Evolutionary conservation across 768 basidiomycete species (phyloP), one percentile per base, ranked within the genome.

Genomic region (Rhodotorula kratochvilovae): DNA sequence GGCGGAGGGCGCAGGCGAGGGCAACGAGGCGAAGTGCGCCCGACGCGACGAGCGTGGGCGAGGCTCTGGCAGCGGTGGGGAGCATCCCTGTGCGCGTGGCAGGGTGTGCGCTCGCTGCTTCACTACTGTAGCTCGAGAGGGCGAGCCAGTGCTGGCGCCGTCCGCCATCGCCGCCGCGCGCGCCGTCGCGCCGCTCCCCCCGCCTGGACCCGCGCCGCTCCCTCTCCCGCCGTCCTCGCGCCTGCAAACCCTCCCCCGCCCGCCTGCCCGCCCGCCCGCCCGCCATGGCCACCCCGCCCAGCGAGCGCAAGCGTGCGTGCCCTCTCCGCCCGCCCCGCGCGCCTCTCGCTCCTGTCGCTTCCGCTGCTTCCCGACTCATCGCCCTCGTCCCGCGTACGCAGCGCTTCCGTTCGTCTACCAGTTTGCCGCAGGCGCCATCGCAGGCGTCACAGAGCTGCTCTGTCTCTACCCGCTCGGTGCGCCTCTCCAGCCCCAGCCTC

Each of bases 371-470:
- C 11, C 5, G 13, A n/a, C 27, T 5, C 53, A 8, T 6, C 42
- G 11, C 39, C 17, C 65, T 50, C 59, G 50, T 31, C n/a, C 33
- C 10, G 2, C 23, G 39, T 39, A 1, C 43, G 12, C 67, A 82
- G 81, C 81, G 35, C 77, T 82, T 21, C 82, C 82, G 6, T 82
- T 82, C 77, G 77, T 77, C 27, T 82, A 92, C 73, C 96, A 91
- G 78, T 98, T 99, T 79, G 85, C 88, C 2, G 93, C 95, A 1
- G 96, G 96, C 57, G 96, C 95, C 10, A 93, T 98, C 77, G 96
- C 96, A 73, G 95, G 95, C 67, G 86, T 80, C 25, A 82, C 82
- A 35, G 82, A 83, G 63, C 81, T 83, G 23, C 80, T 82, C 33
- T 90, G 90, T 8, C 91, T 93, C 79, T 94, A 92, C 76, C 91